Base-by-base conservation (phyloP, 257 asterid species). In the Capsicum rhomboideum region DNA sequence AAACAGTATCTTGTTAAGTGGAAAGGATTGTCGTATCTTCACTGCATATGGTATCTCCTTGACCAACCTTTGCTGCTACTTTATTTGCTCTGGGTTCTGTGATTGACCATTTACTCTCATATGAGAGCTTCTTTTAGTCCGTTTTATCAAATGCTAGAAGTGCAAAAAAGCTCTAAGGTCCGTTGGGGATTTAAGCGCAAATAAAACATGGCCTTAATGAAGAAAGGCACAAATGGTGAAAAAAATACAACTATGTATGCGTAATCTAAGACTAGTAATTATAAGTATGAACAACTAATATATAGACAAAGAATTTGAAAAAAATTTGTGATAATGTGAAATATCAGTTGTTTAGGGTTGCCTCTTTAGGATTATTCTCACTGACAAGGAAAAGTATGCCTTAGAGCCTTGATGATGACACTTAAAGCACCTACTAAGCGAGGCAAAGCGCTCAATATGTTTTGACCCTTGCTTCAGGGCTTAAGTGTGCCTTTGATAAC, bases 1-100 rank as follows among this genome's bases (percentile, higher is more conserved):
- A 97, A 93, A 82, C 99, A 97, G 85, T 97, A 93, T 91, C 91
- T 97, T 86, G 93, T 97, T 46, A 97, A 97, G 89, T 97, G 99
- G 99, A 97, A 95, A 88, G 98, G 97, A 80, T 74, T 86, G 86
- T 97, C 99, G 29, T 92, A 97, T 92, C 94, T 97, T 84, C 99
- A 97, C 67, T 93, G 99, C 90, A 78, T 94, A 87, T 97, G 99
- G 99, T 97, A 89, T 77, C 63, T 77, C 63, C 50, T 77, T 77
- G 46, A n/a, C n/a, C 59, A 50, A 34, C 59, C 42, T 46, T 49
- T 49, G 58, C 80, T 46, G 21, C 80, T 74, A 21, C 61, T 50
- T 50, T 77, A 77, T 77, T 77, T 50, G 28, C 28, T 77, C 17
- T 50, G 46, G 13, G 40, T 55, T 28, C 26, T 77, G 58, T 50